These are phyloP conservation scores for Microdochium nivale DNA, from an alignment of 2,329 filamentous ascomycete species.

Conservation along the genomic window DNA sequence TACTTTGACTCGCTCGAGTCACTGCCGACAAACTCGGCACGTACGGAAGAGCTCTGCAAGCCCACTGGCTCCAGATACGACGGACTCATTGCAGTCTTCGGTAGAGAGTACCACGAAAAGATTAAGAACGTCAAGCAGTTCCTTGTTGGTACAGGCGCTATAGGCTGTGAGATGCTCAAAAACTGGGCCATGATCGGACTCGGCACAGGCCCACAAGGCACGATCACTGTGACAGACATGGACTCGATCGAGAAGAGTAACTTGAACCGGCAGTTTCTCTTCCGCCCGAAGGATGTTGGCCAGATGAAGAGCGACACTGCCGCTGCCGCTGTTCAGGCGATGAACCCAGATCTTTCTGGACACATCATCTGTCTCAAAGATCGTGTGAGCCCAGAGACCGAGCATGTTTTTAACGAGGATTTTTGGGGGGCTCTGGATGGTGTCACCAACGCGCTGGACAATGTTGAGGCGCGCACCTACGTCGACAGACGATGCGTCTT, in stretches of 20 bases:
- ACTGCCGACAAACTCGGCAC: slow-evolving; percentile 63
- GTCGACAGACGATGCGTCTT: slow-evolving; percentile 95
- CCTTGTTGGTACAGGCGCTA: slow-evolving; percentile 90
- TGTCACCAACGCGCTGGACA: slow-evolving; percentile 95
- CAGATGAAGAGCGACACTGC: slow-evolving; percentile 95
- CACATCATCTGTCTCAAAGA: slow-evolving; percentile 84
- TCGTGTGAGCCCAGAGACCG: slow-evolving; percentile 83
- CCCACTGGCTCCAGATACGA: slow-evolving; percentile 83
- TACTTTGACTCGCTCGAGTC: slow-evolving; percentile 99
- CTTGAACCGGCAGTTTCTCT: slow-evolving; percentile 92
- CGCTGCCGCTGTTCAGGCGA: slow-evolving; percentile 77
- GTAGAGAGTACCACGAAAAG: slow-evolving; percentile 88
- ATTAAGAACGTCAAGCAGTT: slow-evolving; percentile 86
- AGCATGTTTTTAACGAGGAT: slow-evolving; percentile 85
- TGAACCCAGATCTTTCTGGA: slow-evolving; percentile 88
- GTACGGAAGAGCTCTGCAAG: slow-evolving; percentile 82
- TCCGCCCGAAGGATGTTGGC: slow-evolving; percentile 87
- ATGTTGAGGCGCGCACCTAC: slow-evolving; percentile 93
- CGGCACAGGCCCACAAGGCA: slow-evolving; percentile 77
- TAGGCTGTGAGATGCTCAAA: slow-evolving; percentile 98
- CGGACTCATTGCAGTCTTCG: slow-evolving; percentile 94
- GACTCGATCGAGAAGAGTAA: slow-evolving; percentile 99
- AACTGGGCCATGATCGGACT: slow-evolving; percentile 99
- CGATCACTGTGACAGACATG: slow-evolving; percentile 92
- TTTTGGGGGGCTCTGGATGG: slow-evolving; percentile 87